Base-by-base conservation (phyloP, 768 basidiomycete genomes). In the Lactarius pseudohatsudake region DNA sequence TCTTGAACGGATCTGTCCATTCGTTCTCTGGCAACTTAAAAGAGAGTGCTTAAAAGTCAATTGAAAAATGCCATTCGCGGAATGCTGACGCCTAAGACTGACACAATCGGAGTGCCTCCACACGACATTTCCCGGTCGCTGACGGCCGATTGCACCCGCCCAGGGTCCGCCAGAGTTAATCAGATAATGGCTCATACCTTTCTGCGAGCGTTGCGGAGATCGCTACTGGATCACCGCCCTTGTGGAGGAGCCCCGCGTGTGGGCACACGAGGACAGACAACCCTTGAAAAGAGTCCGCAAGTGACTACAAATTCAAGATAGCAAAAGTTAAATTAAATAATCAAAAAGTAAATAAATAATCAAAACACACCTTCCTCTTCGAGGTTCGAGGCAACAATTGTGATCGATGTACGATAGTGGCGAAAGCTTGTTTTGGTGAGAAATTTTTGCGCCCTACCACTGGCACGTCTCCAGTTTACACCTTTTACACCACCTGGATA, bases 211-310 rank as follows among this genome's bases (percentile, higher is more conserved):
- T 11, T 3, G 15, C 53, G 64, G 64, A 28, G 50, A 59, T 60
- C 64, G 20, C 20, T 38, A 10, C 57, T 50, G 47, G 47, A 50
- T 50, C 47, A 50, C 47, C 47, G 47, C 47, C 47, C 47, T 47
- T 20, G 7, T 45, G 45, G 45, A 8, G n/a, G 45, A 47, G 20
- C 34, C 34, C 45, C 20, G 45, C n/a, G 45, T 22, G 47, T 26
- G 16, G 43, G 47, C 10, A 50, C 22, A 50, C 13, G 47, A 22
- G 47, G 34, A 9, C 34, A 34, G 47, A 50, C 45, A 45, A n/a
- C 45, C 7, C 20, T 45, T n/a, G 9, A 50, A 11, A 11, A 50
- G 47, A 10, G n/a, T 22, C n/a, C 45, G 34, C 22, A 22, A 50
- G 47, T 50, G 47, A 50, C 47, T 26, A 47, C 22, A 22, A 22